Evolutionary conservation across 23 red algal species (phyloP).

Genomic region (Gracilaria domingensis): DNA sequence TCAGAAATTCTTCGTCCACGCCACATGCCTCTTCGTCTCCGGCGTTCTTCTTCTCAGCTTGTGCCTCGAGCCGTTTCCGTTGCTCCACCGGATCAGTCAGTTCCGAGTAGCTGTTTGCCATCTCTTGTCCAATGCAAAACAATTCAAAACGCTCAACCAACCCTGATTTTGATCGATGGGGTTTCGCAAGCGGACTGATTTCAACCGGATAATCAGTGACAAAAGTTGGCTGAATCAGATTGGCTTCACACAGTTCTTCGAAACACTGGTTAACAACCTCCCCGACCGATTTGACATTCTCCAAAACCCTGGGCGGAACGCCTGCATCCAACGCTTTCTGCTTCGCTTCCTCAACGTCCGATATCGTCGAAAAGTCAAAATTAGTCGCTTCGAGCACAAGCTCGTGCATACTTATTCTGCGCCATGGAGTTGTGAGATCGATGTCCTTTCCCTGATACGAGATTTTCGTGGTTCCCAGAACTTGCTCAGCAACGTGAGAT

Average conservation of each 20-base stretch:
- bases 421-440: slow-evolving; percentile 78
- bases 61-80: slow-evolving; percentile 77
- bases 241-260: slow-evolving; percentile 88
- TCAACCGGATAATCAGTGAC: slow-evolving; percentile 94
- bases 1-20: slow-evolving; percentile 97
- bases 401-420: slow-evolving; percentile 85
- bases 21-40: slow-evolving; percentile 97
- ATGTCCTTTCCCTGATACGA: slow-evolving; percentile 81
- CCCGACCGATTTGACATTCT: slow-evolving; percentile 62
- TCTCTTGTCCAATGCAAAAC: slow-evolving; percentile 89
- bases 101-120: slow-evolving; percentile 94
- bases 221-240: slow-evolving; percentile 95
- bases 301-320: neutral
- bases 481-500: slow-evolving; percentile 39
- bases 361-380: slow-evolving; percentile 59
- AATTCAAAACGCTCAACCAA: slow-evolving; percentile 94
- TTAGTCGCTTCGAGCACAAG: slow-evolving; percentile 76
- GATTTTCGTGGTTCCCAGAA: slow-evolving; percentile 66
- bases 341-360: slow-evolving; percentile 23
- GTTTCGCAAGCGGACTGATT: slow-evolving; percentile 92
- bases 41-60: slow-evolving; percentile 76
- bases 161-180: slow-evolving; percentile 79
- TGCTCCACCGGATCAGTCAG: slow-evolving; percentile 94
- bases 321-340: slow-evolving; percentile 40
- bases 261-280: slow-evolving; percentile 81